phyloP scores from a whole-genome alignment of 352 stramenopile species.

The Discostella stelligera region DNA sequence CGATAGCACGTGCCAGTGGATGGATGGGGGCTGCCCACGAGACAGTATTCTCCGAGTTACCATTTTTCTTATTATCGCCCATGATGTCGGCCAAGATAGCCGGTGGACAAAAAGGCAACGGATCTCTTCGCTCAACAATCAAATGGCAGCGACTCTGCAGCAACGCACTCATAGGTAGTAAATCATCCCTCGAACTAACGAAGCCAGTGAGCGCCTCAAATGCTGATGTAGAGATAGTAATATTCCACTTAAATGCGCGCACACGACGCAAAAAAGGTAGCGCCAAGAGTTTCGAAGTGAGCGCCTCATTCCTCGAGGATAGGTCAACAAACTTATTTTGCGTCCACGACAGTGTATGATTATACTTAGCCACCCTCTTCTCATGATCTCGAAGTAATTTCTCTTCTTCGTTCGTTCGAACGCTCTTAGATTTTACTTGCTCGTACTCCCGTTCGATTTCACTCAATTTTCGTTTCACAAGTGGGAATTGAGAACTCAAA shows the following conservation, averaged over 20 bases:
- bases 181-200: conserved; percentile 43
- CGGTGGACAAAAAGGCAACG: conserved; percentile 66
- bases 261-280: conserved; percentile 72
- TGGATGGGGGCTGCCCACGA: conserved; percentile 57
- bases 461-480: conserved; percentile 44
- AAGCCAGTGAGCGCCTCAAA: conserved; percentile 64
- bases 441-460: conserved; percentile 41
- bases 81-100: conserved; percentile 62
- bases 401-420: conserved; percentile 15
- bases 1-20: conserved; percentile 33
- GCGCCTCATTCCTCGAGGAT: conserved; percentile 26
- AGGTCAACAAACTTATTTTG: conserved; percentile 55
- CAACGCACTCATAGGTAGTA: conserved; percentile 72
- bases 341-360: conserved; percentile 14
- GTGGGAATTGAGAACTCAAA: conserved; percentile 54
- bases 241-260: conserved; percentile 68
- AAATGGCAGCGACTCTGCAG: conserved; percentile 79
- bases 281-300: conserved; percentile 55
- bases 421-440: conserved; percentile 3
- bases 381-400: conserved; percentile 11
- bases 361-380: conserved; percentile 20
- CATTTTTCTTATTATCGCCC: conserved; percentile 15
- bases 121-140: conserved; percentile 74
- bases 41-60: conserved; percentile 30
- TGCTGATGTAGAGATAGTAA: conserved; percentile 58